A percentile compares a stretch with the other conserved stretches of the same genome.
These are phyloP conservation scores for Isatis tinctoria DNA, from an alignment of 345 rosid species.

Conservation along the genomic window DNA sequence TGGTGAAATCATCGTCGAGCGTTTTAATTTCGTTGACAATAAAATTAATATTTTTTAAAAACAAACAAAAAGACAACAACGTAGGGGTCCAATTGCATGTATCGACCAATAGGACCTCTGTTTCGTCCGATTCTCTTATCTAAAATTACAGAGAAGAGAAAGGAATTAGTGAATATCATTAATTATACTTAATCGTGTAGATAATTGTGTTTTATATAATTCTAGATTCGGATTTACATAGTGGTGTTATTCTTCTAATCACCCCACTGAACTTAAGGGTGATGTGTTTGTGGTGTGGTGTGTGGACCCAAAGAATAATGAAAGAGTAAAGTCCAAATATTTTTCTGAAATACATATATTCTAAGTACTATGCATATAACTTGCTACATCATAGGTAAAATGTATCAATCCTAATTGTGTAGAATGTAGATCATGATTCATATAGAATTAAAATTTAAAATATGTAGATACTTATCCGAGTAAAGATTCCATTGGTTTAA, in stretches of 20 bases:
- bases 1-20: slow-evolving; percentile 7
- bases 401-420: neutral
- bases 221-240: slow-evolving; percentile 16
- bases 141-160: neutral
- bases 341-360: neutral
- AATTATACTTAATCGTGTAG: neutral
- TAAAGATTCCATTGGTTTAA: neutral
- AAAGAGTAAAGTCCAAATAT: neutral
- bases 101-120: neutral
- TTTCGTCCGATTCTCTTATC: slow-evolving; percentile 14
- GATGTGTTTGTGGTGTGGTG: slow-evolving; percentile 19
- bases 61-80: too few relatives aligned
- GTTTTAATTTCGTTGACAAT: neutral
- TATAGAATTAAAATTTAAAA: neutral
- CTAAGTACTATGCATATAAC: neutral
- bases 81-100: neutral
- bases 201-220: neutral
- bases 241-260: neutral
- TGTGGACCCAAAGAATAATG: slow-evolving; percentile 16
- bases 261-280: slow-evolving; percentile 13
- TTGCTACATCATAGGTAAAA: neutral
- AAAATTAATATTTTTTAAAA: neutral
- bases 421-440: neutral
- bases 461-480: neutral
- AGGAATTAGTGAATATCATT: neutral